Evolutionary conservation across 73 alveolate genomes (phyloP).

Genomic region (Paraurostyla sp.): DNA sequence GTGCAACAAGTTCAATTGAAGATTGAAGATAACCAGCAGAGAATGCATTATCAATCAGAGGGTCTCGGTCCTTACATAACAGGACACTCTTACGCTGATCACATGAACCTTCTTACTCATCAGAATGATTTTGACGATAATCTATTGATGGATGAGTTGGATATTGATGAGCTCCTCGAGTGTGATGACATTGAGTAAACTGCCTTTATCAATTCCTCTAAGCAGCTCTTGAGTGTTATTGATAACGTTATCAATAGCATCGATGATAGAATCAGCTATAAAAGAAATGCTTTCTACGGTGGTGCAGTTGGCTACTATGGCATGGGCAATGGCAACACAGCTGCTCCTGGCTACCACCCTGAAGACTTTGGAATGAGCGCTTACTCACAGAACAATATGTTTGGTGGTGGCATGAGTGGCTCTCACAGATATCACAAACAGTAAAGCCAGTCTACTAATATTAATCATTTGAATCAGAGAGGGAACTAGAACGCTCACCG

Average conservation of each 20-base stretch:
- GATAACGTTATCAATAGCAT: conserved; percentile 20
- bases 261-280: conserved; percentile 40
- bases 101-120: neutral
- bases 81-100: neutral
- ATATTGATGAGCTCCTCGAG: conserved; percentile 41
- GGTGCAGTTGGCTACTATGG: conserved; percentile 44
- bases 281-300: conserved; percentile 22
- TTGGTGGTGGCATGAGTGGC: neutral
- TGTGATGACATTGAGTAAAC: conserved; percentile 49
- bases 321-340: too few species aligned
- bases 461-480: neutral
- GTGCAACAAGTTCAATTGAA: too few species aligned
- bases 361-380: conserved; percentile 36
- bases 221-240: conserved; percentile 11
- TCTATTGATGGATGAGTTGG: conserved; percentile 29
- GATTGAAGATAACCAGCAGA: too few species aligned
- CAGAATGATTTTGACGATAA: conserved; percentile 33
- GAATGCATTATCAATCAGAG: neutral
- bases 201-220: conserved; percentile 36
- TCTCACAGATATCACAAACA: neutral
- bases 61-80: neutral
- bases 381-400: neutral
- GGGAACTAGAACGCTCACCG: neutral
- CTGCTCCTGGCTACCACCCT: too few species aligned
- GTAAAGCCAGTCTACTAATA: neutral